Conservation (phyloP, 2,329 filamentous ascomycete genomes). For the Fusarium virguliforme region DNA sequence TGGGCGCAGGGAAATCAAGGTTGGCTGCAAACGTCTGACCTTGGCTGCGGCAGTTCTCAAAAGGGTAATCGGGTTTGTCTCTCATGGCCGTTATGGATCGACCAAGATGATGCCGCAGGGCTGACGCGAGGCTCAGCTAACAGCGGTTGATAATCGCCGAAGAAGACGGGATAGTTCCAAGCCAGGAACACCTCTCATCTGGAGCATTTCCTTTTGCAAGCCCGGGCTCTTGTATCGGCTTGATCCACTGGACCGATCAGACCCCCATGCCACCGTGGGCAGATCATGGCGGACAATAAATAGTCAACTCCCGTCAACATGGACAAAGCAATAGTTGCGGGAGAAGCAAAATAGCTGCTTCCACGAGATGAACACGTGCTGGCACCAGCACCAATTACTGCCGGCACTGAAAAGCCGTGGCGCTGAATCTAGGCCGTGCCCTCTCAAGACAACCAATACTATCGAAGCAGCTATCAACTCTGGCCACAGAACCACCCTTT, state of each 20-base stretch:
- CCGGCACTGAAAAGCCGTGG: slow-evolving; percentile 1
- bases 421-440: slow-evolving; percentile 3
- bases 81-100: neutral
- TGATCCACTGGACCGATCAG: neutral
- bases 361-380: neutral
- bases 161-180: neutral
- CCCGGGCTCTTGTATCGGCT: neutral
- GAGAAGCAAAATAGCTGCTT: slow-evolving; percentile 5
- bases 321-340: neutral
- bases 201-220: slow-evolving; percentile 10
- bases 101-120: slow-evolving; percentile 5
- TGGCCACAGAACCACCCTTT: slow-evolving; percentile 2
- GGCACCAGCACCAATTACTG: neutral
- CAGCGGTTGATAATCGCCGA: slow-evolving; percentile 9
- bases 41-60: slow-evolving; percentile 10
- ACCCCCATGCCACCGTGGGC: neutral
- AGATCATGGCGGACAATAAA: neutral
- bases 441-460: neutral
- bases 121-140: slow-evolving; percentile 7
- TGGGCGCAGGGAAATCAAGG: slow-evolving; percentile 1
- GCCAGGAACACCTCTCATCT: neutral
- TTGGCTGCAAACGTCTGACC: neutral
- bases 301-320: neutral
- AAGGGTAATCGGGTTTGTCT: neutral
- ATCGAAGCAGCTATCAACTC: slow-evolving; percentile 1